Percentiles rank a stretch among this genome's conserved stretches.
These are phyloP conservation scores for Pneumocystis murina DNA, from an alignment of 1,139 yeast genomes.

Conservation along the genomic window DNA sequence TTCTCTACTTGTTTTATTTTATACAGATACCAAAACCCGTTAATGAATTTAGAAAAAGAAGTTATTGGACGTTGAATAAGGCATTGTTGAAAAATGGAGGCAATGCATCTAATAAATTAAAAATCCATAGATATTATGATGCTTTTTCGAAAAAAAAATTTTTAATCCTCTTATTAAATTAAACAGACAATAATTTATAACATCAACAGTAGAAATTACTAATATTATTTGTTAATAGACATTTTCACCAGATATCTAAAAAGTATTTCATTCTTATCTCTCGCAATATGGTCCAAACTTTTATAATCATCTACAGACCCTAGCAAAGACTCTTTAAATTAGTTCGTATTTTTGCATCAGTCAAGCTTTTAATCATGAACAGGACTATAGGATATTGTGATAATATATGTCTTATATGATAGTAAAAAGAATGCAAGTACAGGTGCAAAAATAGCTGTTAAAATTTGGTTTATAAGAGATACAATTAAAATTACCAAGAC, in stretches of 20 bases:
- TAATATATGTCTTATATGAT: background rate
- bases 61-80: conserved; percentile 59
- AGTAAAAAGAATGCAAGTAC: background rate
- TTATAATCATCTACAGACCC: too few relatives aligned
- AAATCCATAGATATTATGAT: background rate
- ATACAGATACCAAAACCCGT: conserved; percentile 57
- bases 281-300: background rate
- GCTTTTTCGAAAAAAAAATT: too few relatives aligned
- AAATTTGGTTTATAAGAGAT: background rate
- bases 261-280: background rate
- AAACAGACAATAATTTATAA: too few relatives aligned
- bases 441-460: background rate
- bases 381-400: background rate
- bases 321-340: background rate
- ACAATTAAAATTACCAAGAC: background rate
- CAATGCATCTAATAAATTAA: background rate
- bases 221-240: background rate
- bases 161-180: too few relatives aligned
- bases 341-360: background rate
- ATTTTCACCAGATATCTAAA: background rate
- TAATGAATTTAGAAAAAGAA: conserved; percentile 42
- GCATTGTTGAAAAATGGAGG: background rate
- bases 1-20: conserved; percentile 33
- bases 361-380: background rate
- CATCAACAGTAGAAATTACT: too few relatives aligned